Percentiles rank a stretch among this genome's conserved stretches.
Conservation (phyloP, 768 basidiomycete species). For the Hirschioporus abietinus region DNA sequence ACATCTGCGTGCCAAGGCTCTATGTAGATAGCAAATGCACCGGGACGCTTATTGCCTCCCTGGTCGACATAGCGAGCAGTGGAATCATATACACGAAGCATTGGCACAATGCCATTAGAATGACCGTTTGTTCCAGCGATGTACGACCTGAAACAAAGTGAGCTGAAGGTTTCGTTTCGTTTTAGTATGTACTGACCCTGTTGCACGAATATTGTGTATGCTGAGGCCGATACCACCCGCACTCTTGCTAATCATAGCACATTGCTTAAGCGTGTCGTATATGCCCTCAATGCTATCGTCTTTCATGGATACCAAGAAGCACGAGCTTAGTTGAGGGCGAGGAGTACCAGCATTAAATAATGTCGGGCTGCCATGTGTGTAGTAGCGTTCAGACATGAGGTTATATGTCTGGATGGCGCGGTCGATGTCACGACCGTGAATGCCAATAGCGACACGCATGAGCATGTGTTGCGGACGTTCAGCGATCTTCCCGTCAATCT, state of each 20-base stretch:
- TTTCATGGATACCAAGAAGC: slow-evolving; percentile 47
- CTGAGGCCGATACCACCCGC: slow-evolving; percentile 47
- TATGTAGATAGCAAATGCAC: slow-evolving; percentile 46
- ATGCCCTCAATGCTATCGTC: slow-evolving; percentile 47
- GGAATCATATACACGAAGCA: slow-evolving; percentile 45
- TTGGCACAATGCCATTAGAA: slow-evolving; percentile 47
- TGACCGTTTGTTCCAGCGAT: slow-evolving; percentile 48
- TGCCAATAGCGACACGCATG: slow-evolving; percentile 48
- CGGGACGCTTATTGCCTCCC: slow-evolving; percentile 47
- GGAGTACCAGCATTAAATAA: slow-evolving; percentile 48
- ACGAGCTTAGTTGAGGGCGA: slow-evolving; percentile 42
- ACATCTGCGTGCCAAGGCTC: slow-evolving; percentile 50
- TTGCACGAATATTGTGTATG: slow-evolving; percentile 46
- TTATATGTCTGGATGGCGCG: slow-evolving; percentile 38
- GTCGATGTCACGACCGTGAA: slow-evolving; percentile 40
- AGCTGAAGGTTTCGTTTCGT: slow-evolving; percentile 4
- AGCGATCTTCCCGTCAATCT: slow-evolving; percentile 42
- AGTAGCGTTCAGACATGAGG: slow-evolving; percentile 44
- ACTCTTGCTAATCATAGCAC: slow-evolving; percentile 47
- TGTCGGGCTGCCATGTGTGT: slow-evolving; percentile 44
- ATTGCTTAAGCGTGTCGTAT: slow-evolving; percentile 49
- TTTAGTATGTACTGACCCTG: slow-evolving; percentile 14
- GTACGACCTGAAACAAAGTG: slow-evolving; percentile 29
- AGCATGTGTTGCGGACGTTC: slow-evolving; percentile 48
- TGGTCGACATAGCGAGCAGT: slow-evolving; percentile 48